These are phyloP conservation scores for Phoma herbarum DNA, from an alignment of 2,329 filamentous ascomycete genomes.

Conservation along the genomic window DNA sequence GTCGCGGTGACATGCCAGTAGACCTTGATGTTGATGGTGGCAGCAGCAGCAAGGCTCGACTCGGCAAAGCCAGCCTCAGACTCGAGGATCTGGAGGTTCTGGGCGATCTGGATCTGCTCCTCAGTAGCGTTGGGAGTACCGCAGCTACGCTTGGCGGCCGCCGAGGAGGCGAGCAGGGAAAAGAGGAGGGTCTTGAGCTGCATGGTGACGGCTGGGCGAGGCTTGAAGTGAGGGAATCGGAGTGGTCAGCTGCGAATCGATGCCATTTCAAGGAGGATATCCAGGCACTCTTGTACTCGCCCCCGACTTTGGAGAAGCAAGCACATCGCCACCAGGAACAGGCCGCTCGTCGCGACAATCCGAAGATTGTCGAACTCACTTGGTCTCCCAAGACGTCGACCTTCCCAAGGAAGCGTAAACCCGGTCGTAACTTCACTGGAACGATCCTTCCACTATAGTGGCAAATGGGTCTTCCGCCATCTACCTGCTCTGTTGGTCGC, in stretches of 20 bases:
- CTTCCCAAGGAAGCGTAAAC: conserved; percentile 17
- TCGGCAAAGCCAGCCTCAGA: conserved; percentile 14
- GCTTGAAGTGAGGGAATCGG: conserved; percentile 10
- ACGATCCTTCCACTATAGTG: conserved; percentile 5
- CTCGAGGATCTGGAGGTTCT: conserved; percentile 27
- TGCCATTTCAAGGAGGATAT: conserved; percentile 8
- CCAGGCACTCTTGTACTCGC: conserved; percentile 15
- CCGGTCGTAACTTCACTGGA: conserved; percentile 7
- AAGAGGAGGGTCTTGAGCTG: conserved; percentile 23
- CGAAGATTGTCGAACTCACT: conserved; percentile 5
- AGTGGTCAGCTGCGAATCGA: conserved; percentile 23
- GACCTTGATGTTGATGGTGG: conserved; percentile 38
- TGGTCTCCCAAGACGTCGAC: conserved; percentile 1
- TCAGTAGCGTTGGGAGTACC: conserved; percentile 26
- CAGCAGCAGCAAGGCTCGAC: conserved; percentile 25
- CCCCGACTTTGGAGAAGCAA: neutral
- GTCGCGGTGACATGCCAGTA: conserved; percentile 50
- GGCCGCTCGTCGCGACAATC: conserved; percentile 5
- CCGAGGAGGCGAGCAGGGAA: conserved; percentile 19
- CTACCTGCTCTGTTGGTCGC: conserved; percentile 17
- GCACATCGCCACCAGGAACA: neutral
- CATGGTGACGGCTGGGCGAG: conserved; percentile 14
- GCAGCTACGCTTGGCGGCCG: conserved; percentile 24
- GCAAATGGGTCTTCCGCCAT: conserved; percentile 3
- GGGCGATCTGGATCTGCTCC: conserved; percentile 24